Conservation (phyloP, 2,329 filamentous ascomycete species). For the Arthroderma sp. region DNA sequence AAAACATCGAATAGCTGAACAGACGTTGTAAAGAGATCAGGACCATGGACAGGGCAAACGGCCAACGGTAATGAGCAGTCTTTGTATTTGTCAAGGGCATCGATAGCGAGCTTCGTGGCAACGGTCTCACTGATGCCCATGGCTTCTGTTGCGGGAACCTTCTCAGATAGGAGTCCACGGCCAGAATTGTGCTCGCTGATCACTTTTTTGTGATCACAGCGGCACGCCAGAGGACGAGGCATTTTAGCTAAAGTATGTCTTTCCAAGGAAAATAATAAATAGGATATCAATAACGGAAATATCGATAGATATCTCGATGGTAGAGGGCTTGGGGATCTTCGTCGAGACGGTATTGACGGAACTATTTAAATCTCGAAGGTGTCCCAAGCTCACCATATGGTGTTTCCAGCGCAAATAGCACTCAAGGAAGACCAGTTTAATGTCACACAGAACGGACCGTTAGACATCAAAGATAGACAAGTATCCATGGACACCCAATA, state of each 20-base stretch:
- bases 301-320: neutral
- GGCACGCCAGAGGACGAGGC: constrained; percentile 1
- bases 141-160: neutral
- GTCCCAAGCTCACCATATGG: too few species aligned
- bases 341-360: too few species aligned
- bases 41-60: constrained; percentile 1
- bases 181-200: constrained; percentile 1
- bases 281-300: too few species aligned
- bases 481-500: too few species aligned
- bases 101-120: constrained; percentile 10
- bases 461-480: neutral
- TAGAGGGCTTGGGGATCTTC: neutral
- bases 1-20: constrained; percentile 9
- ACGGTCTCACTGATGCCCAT: constrained; percentile 9
- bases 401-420: neutral
- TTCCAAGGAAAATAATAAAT: neutral
- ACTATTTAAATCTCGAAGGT: too few species aligned
- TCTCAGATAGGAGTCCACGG: constrained; percentile 1
- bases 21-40: constrained; percentile 1
- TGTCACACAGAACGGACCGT: constrained; percentile 3
- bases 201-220: neutral
- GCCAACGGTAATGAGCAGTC: neutral
- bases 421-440: neutral
- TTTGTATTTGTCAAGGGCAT: constrained; percentile 7
- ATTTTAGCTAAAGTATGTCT: neutral